Evolutionary conservation across 371 early-diverging fungal genomes (phyloP).

Genomic region (Basidiobolus meristosporus): DNA sequence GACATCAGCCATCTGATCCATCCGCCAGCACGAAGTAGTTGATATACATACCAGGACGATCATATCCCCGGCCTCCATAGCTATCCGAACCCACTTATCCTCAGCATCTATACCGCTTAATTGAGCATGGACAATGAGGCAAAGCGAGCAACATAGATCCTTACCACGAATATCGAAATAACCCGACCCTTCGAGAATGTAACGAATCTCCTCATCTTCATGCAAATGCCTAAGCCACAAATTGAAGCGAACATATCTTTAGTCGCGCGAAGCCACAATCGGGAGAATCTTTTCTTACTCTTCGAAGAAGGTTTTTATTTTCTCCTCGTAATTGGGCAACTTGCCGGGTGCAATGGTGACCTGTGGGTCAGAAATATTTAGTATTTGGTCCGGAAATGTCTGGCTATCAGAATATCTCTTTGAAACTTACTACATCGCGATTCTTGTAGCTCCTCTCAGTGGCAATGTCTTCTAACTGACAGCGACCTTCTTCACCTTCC

Average conservation of each 20-base stretch:
- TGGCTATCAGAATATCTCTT: not conserved
- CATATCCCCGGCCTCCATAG: conserved; percentile 55
- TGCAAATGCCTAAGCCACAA: conserved; percentile 51
- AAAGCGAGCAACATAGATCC: no score
- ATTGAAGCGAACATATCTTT: not conserved
- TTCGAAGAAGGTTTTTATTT: conserved; percentile 82
- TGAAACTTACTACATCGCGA: conserved; percentile 63
- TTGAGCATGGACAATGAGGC: not conserved
- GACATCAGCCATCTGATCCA: not conserved
- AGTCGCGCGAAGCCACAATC: not conserved
- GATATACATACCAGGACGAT: conserved; percentile 47
- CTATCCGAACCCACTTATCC: conserved; percentile 84
- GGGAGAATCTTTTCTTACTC: conserved; percentile 35
- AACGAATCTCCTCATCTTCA: conserved; percentile 94
- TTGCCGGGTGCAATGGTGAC: conserved; percentile 55
- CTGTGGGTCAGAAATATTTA: conserved; percentile 6
- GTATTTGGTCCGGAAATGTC: not conserved
- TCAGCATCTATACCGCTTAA: conserved; percentile 19
- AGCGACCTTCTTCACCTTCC: conserved; percentile 27
- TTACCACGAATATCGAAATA: conserved; percentile 69
- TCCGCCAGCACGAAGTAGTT: not conserved
- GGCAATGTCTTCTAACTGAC: conserved; percentile 48
- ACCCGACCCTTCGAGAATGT: conserved; percentile 71
- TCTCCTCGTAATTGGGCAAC: conserved; percentile 67
- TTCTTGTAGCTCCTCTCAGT: conserved; percentile 67